A percentile compares a stretch with the other conserved stretches of the same genome.
Conservation (phyloP, 768 basidiomycete species). For the Panaeolus cyanescens region DNA sequence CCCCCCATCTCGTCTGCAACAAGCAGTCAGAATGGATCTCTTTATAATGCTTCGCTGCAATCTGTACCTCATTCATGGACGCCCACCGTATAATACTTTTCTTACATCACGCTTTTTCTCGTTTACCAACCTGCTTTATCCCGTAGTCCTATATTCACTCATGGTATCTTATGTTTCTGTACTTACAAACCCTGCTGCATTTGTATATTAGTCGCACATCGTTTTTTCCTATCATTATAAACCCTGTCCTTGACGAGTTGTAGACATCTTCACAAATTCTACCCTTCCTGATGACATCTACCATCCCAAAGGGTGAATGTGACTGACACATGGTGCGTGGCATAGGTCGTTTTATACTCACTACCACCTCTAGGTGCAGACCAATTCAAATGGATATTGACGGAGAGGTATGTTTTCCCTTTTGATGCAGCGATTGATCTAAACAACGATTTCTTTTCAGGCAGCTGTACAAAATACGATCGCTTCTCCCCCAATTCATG, state of each 20-base stretch:
- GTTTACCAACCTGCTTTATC: constrained; percentile 15
- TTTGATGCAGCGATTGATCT: too few species aligned
- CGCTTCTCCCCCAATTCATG: too few species aligned
- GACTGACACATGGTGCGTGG: too few species aligned
- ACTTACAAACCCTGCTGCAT: constrained; percentile 29
- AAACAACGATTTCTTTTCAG: too few species aligned
- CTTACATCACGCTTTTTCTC: constrained; percentile 6
- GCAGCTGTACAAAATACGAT: too few species aligned
- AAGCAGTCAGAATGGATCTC: constrained; percentile 39
- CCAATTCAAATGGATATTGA: too few species aligned
- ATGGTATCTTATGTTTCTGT: constrained; percentile 24
- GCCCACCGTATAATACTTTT: constrained; percentile 14
- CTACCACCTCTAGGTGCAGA: too few species aligned
- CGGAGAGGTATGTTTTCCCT: too few species aligned
- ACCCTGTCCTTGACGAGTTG: not conserved
- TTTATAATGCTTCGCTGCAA: constrained; percentile 33
- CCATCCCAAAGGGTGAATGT: too few species aligned
- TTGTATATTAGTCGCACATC: constrained; percentile 33
- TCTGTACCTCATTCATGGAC: constrained; percentile 34
- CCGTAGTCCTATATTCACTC: constrained; percentile 1
- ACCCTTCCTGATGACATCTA: too few species aligned
- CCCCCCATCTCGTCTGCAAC: constrained; percentile 31
- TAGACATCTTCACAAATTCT: not conserved
- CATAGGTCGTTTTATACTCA: too few species aligned
- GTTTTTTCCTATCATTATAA: constrained; percentile 24